Evolutionary conservation across 768 basidiomycete genomes (phyloP).

Genomic region (Russula lepida): DNA sequence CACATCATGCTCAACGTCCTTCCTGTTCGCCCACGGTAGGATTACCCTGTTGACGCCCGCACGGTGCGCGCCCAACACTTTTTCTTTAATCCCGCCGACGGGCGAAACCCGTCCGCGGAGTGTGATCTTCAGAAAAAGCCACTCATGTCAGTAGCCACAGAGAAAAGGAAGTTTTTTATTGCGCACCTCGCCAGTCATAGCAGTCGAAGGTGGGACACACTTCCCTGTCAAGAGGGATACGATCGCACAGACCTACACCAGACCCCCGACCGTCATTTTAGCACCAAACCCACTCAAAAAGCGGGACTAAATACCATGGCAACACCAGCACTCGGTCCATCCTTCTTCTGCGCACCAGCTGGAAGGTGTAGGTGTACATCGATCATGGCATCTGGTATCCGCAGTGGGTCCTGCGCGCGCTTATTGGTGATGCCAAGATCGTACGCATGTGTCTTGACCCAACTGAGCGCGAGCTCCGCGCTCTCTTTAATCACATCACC

Average conservation of each 20-base stretch:
- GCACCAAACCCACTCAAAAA: not conserved
- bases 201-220: constrained; percentile 60
- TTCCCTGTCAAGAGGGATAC: constrained; percentile 77
- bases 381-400: constrained; percentile 51
- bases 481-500: constrained; percentile 90
- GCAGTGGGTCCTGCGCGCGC: constrained; percentile 64
- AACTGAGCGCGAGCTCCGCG: constrained; percentile 82
- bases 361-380: constrained; percentile 89
- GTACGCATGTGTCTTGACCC: constrained; percentile 84
- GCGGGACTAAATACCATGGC: constrained; percentile 55
- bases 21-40: constrained; percentile 74
- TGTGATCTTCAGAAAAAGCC: constrained; percentile 46
- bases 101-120: constrained; percentile 73
- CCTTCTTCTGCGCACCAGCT: constrained; percentile 86
- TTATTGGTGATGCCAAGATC: constrained; percentile 67
- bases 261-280: not conserved
- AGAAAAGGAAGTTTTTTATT: not conserved
- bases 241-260: constrained; percentile 63
- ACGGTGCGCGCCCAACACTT: constrained; percentile 83
- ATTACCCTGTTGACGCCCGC: constrained; percentile 79
- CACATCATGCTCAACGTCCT: constrained; percentile 83
- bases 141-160: not conserved
- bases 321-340: constrained; percentile 85
- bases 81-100: constrained; percentile 89
- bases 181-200: constrained; percentile 82